Evolutionary conservation across 805 yeast genomes (phyloP), one percentile per base, ranked within the genome.

Genomic region (Pichia rugopelliculosa): DNA sequence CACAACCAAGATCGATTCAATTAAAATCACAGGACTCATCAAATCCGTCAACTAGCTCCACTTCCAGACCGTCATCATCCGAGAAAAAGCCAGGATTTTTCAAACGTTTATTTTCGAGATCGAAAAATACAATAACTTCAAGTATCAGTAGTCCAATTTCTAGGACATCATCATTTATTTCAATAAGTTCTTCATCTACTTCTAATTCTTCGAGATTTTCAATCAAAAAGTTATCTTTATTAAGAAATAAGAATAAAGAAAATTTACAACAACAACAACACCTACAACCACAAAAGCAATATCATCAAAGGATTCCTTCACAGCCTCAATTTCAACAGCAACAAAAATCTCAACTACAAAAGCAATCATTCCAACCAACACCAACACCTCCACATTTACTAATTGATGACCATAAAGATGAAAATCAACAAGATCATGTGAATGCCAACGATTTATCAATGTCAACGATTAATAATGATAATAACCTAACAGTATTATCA

Each of bases 11-110:
- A 15, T 38, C 30, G 15, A 23, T n/a, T 17, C n/a, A 11, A 30
- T 8, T 10, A 11, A 10, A 8, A 30, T 6, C n/a, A 11, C n/a
- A 3, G 13, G 7, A 17, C n/a, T 18, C 26, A n/a, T 22, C 26
- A 37, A 1, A 4, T 3, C 12, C 26, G 23, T 7, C 40, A 22
- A 23, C 45, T 13, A 22, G 39, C 22, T 20, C 44, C 24, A 36
- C 21, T 3, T 20, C 44, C 20, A n/a, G 8, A 22, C 8, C 36
- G 26, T 8, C 37, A 11, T 4, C 11, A 20, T 22, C 39, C 11
- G 39, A 36, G 7, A 23, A 41, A 18, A 47, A 47, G 30, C 36
- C 24, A 15, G 49, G 50, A 3, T 47, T 47, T 24, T 39, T 47
- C 12, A 42, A 26, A 42, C 27, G 42, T 12, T 24, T 47, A 12